A percentile compares a stretch with the other conserved stretches of the same genome.
Evolutionary conservation across 2,329 filamentous ascomycete genomes (phyloP).

Genomic region (Fusarium caatingaense): DNA sequence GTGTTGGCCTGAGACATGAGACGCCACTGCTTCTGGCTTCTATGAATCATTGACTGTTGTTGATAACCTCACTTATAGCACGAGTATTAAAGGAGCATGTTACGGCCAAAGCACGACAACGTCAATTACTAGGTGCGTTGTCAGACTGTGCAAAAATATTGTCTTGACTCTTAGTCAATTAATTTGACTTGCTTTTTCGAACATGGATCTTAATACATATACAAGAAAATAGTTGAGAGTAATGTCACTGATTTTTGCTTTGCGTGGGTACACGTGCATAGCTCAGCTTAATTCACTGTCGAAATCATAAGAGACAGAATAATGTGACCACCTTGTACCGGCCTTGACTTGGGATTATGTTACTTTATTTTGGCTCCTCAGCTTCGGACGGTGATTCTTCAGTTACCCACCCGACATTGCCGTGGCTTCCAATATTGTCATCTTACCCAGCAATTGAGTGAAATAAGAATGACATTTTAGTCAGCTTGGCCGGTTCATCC

Average conservation of each 20-base stretch:
- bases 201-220: not conserved
- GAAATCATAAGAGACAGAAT: not conserved
- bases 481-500: constrained; percentile 16
- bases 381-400: not conserved
- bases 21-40: not conserved
- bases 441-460: not conserved
- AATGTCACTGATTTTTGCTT: not conserved
- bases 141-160: not conserved
- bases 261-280: not conserved
- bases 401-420: not conserved
- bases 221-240: not conserved
- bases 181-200: not conserved
- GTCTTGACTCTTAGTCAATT: not conserved
- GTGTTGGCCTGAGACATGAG: not conserved
- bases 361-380: not conserved
- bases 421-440: not conserved
- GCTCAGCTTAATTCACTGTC: not conserved
- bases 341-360: not conserved
- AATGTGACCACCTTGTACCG: not conserved
- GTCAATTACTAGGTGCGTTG: not conserved
- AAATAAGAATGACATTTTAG: not conserved
- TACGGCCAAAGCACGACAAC: not conserved
- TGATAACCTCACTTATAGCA: not conserved
- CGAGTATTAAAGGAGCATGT: not conserved
- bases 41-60: constrained; percentile 5